Evolutionary conservation across 2,329 filamentous ascomycete species (phyloP), one percentile per base, ranked within the genome.

Genomic region (Hirsutella thompsonii): DNA sequence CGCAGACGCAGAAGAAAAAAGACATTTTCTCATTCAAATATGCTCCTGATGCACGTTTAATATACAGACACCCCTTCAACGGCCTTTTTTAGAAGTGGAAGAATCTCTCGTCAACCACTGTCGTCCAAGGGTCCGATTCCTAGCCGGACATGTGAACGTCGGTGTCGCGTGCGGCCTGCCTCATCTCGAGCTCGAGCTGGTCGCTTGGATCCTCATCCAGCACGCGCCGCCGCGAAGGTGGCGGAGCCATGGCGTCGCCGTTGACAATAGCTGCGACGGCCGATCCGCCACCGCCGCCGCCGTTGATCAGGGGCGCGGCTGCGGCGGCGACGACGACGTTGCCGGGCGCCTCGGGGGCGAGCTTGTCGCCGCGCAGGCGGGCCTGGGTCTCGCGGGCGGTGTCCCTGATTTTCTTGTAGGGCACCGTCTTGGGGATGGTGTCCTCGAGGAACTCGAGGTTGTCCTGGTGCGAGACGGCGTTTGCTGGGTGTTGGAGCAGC

Each of bases 401-500:
- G 36, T 79, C 79, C 65, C 88, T 90, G 63, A 83, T 76, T 50
- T 84, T 76, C 56, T 83, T 85, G 66, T 79, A 93, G 14, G 85
- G 79, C 5, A 81, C 76, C 1, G 89, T 95, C 58, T 83, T 83
- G 43, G 92, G 92, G 30, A 95, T 83, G 20, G 94, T 77, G 61
- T 98, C 92, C 47, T 83, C 74, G 13, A 98, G 76, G 57, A 98
- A 98, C 60, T 98, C 89, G 39, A 98, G 81, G 58, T 93, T 93
- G 61, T 96, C 92, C 47, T 88, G 79, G 57, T 87, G 83, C 8
- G 83, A 76, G 42, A 96, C 81, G 21, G 92, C 90, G 54, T 78
- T 84, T 50, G 89, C 87, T 88, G 53, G 4, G 10, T 30, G 21
- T 39, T 40, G 13, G 40, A 36, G 39, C 38, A 42, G 45, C 38